Percentiles rank a stretch among this genome's conserved stretches.
Evolutionary conservation across 345 rosid species (phyloP).

Genomic region (Iberis pinnata): DNA sequence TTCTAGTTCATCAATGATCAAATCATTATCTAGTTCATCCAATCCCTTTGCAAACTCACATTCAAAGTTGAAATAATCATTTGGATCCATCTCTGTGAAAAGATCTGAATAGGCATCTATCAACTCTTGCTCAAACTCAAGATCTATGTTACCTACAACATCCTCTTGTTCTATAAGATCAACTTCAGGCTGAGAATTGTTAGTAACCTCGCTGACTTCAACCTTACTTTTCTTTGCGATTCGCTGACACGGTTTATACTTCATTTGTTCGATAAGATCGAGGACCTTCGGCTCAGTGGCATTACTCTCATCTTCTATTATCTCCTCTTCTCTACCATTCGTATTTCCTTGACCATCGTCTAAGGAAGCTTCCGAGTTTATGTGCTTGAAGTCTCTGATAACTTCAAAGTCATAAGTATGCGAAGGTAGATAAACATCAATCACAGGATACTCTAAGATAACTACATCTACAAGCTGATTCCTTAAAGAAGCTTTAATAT

Average conservation of each 20-base stretch:
- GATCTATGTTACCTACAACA: constrained; percentile 32
- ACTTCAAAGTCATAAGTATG: constrained; percentile 56
- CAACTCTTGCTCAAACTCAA: constrained; percentile 63
- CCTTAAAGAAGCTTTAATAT: constrained; percentile 52
- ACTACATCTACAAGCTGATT: constrained; percentile 49
- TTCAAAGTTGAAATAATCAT: constrained; percentile 63
- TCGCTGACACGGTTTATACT: constrained; percentile 24
- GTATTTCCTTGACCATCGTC: constrained; percentile 27
- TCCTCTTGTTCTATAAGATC: constrained; percentile 11
- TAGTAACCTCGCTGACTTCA: constrained; percentile 18
- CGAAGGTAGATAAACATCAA: constrained; percentile 76
- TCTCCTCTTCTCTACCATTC: constrained; percentile 62
- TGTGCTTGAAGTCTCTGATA: constrained; percentile 28
- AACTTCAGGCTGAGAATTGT: constrained; percentile 16
- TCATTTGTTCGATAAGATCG: constrained; percentile 36
- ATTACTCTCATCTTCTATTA: constrained; percentile 43
- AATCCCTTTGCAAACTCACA: constrained; percentile 39
- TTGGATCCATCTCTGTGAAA: constrained; percentile 55
- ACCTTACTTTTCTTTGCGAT: constrained; percentile 13
- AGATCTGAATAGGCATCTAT: constrained; percentile 62
- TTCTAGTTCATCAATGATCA: constrained; percentile 49
- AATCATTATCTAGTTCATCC: constrained; percentile 22
- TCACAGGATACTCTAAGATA: constrained; percentile 77
- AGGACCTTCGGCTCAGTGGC: constrained; percentile 38
- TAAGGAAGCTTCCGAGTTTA: constrained; percentile 11